These are phyloP conservation scores for Trypanosomatidae sp. DNA, from an alignment of 208 protist species.

Conservation along the genomic window DNA sequence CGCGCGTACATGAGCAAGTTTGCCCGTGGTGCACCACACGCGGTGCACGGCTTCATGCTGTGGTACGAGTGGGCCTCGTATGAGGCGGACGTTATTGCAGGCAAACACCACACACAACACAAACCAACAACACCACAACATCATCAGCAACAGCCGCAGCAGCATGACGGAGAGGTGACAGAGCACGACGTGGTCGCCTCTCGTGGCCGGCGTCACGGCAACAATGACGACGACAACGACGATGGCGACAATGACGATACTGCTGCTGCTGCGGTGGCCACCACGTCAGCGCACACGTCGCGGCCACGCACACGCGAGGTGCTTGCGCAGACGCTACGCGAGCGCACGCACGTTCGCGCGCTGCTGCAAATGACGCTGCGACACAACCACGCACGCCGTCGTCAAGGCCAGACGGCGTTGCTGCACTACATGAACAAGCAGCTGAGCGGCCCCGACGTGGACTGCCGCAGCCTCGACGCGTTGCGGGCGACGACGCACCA, in stretches of 20 bases:
- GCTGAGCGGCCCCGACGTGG: slow-evolving; percentile 44
- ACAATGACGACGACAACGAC: slow-evolving; percentile 4
- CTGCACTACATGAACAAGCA: slow-evolving; percentile 65
- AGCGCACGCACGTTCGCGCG: slow-evolving; percentile 66
- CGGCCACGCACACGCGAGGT: neutral
- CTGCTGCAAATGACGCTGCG: slow-evolving; percentile 79
- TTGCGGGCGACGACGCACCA: slow-evolving; percentile 67
- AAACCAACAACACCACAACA: neutral
- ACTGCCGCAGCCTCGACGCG: slow-evolving; percentile 40
- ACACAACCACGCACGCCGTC: slow-evolving; percentile 55
- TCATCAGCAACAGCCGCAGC: neutral
- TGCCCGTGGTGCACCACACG: slow-evolving; percentile 26
- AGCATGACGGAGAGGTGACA: no score
- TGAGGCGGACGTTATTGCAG: no score
- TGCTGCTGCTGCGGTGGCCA: no score
- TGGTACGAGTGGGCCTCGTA: slow-evolving; percentile 83
- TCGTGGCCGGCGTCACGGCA: no score
- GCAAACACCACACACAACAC: slow-evolving; percentile 30
- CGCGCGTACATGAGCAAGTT: slow-evolving; percentile 68
- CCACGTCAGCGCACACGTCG: no score
- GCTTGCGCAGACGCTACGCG: slow-evolving; percentile 42
- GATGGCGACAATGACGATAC: slow-evolving; percentile 2
- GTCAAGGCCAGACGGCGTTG: slow-evolving; percentile 73
- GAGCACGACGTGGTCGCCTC: no score
- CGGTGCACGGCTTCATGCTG: slow-evolving; percentile 37